Base-by-base conservation (phyloP, 2,329 filamentous ascomycete genomes). In the Monosporascus sp. region DNA sequence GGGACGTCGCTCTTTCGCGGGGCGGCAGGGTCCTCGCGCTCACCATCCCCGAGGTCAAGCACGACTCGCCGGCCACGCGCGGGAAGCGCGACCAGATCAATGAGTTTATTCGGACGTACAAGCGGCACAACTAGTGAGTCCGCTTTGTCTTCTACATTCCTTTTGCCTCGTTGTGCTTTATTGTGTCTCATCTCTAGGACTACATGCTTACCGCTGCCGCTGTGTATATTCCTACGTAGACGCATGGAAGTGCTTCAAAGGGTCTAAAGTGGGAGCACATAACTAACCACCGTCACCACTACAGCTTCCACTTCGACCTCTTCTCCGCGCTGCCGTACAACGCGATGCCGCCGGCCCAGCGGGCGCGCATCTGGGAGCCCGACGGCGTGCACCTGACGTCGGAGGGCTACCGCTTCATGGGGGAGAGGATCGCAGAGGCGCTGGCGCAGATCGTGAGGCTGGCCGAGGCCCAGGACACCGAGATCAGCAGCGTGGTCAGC, bases 331-430 rank as follows among this genome's bases (percentile, higher is more conserved):
- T 87, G 6, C 81, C 83, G 0, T 86, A 78, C 60, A 74, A 76
- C 58, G 62, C 65, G 17, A 75, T 86, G 62, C 63, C 73, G 2
- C 66, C 74, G 7, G 63, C 70, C 0, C 74, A 80, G 53, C 72
- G 74, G 22, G 57, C 70, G 2, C 70, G 69, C 53, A 79, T 82
- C 60, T 87, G 83, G 81, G 76, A 83, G 57, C 51, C 50, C 28
- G 84, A 88, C 67, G 76, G 75, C 18, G 58, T 87, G 22, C 84
- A 88, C 68, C 72, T 86, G 9, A 80, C 78, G 0, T 66, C 72
- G 0, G 74, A 71, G 7, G 85, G 85, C 7, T 87, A 88, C 70
- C 76, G 85, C 62, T 70, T 80, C 60, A 81, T 88, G 73, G 85
- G 84, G 2, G 72, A 76, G 40, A 73, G 78, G 53, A 72, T 87